phyloP scores from a whole-genome alignment of 225 moss, liverwort and hornwort genomes.

The Thuidium tamariscinum region DNA sequence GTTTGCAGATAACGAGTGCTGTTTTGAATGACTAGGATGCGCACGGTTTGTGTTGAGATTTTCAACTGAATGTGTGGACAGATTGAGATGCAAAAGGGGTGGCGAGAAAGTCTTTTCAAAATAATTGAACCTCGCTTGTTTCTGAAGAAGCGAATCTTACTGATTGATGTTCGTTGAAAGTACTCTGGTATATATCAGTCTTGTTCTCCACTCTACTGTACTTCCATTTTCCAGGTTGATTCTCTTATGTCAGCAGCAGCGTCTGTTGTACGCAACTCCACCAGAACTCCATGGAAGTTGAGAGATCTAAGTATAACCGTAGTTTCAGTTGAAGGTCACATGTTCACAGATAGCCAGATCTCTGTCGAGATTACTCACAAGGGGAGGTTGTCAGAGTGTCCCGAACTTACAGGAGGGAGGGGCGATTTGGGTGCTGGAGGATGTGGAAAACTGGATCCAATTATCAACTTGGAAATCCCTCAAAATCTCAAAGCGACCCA shows the following conservation, averaged over 20 bases:
- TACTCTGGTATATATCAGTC: neutral
- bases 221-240: neutral
- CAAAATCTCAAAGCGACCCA: neutral
- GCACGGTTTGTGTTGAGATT: neutral
- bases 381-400: neutral
- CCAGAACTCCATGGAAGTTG: neutral
- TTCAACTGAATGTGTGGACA: neutral
- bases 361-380: neutral
- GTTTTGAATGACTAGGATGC: no score
- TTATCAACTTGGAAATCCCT: neutral
- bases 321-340: neutral
- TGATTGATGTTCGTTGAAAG: neutral
- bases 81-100: neutral
- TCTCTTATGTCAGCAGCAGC: neutral
- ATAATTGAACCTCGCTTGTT: neutral
- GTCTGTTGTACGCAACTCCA: neutral
- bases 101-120: neutral
- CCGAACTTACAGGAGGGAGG: no score
- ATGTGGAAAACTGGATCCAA: neutral
- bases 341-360: neutral
- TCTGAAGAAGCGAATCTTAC: neutral
- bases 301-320: neutral
- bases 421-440: neutral
- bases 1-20: neutral
- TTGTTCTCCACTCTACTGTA: neutral